Base-by-base conservation (phyloP, 2,329 filamentous ascomycete genomes). In the Cercospora berteroae region DNA sequence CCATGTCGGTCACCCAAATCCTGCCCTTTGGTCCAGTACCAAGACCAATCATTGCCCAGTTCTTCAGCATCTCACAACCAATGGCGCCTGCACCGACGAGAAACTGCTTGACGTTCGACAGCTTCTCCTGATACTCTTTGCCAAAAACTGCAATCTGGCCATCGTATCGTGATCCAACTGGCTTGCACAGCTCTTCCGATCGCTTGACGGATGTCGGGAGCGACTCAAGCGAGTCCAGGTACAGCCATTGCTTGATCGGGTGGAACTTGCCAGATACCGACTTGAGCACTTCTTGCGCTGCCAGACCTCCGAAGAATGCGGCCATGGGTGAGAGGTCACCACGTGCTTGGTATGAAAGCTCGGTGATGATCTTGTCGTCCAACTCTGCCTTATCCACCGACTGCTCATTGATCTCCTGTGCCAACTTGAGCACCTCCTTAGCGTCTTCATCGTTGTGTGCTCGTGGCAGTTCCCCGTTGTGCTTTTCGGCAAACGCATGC, bases 51-150 rank as follows among this genome's bases (percentile, higher is more conserved):
- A 99, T 96, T 39, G 96, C 94, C 94, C 95, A 99, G 80, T 98
- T 98, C 87, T 99, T 99, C 73, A 99, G 83, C 91, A 98, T 99
- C 78, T 99, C 95, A 77, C 95, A 99, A 56, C 95, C 95, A 79
- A 99, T 99, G 70, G 96, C 95, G 75, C 95, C 95, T 57, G 95
- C 93, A 73, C 95, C 95, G 66, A 99, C 95, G 64, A 99, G 85
- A 83, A 99, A 99, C 75, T 98, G 89, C 76, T 90, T 95, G 69
- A 95, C 81, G 75, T 97, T 96, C 68, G 90, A 87, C 73, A 99
- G 87, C 84, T 97, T 97, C 61, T 97, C 90, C 80, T 99, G 95
- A 80, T 90, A 99, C 70, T 97, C 92, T 75, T 87, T 90, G 69
- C 95, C 95, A 72, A 99, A 96, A 1, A 99, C 95, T 2, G 93